Conservation (phyloP, 768 basidiomycete genomes). For the Tephrocybe sp. region DNA sequence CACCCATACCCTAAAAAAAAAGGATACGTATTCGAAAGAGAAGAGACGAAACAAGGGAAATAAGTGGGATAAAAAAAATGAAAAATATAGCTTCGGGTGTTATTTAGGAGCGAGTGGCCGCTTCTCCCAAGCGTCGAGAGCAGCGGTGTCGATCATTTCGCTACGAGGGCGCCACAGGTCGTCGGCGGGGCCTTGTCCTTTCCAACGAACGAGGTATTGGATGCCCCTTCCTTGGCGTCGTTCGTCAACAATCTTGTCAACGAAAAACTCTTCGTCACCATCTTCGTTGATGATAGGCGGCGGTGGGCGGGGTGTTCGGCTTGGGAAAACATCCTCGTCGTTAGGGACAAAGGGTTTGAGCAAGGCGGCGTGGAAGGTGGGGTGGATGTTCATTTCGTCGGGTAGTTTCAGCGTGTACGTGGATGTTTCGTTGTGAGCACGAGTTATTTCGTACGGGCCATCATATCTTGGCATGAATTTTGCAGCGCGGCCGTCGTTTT, state of each 20-base stretch:
- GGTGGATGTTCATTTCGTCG: conserved; percentile 17
- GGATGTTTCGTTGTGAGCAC: conserved; percentile 17
- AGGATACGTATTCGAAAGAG: too few relatives aligned
- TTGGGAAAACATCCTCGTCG: conserved; percentile 28
- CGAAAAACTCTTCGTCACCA: too few relatives aligned
- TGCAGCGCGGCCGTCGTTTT: conserved; percentile 22
- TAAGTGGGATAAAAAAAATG: too few relatives aligned
- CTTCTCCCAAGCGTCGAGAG: too few relatives aligned
- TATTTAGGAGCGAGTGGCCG: too few relatives aligned
- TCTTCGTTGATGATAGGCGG: conserved; percentile 21
- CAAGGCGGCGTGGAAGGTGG: conserved; percentile 33
- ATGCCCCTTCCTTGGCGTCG: conserved; percentile 15
- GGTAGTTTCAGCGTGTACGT: conserved; percentile 23
- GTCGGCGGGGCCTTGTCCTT: too few relatives aligned
- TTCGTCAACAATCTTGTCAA: conserved; percentile 26
- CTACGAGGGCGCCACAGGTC: too few relatives aligned
- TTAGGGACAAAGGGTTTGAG: conserved; percentile 25
- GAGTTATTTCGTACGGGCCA: conserved; percentile 21
- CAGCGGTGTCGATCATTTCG: too few relatives aligned
- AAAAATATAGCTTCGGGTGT: too few relatives aligned
- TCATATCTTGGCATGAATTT: conserved; percentile 38
- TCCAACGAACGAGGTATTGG: conserved; percentile 24
- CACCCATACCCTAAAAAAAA: too few relatives aligned
- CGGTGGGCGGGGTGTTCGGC: conserved; percentile 11
- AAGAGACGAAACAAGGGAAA: too few relatives aligned